A percentile compares a stretch with the other conserved stretches of the same genome.
Evolutionary conservation across 768 basidiomycete genomes (phyloP).

Genomic region (Lentinula detonsa): DNA sequence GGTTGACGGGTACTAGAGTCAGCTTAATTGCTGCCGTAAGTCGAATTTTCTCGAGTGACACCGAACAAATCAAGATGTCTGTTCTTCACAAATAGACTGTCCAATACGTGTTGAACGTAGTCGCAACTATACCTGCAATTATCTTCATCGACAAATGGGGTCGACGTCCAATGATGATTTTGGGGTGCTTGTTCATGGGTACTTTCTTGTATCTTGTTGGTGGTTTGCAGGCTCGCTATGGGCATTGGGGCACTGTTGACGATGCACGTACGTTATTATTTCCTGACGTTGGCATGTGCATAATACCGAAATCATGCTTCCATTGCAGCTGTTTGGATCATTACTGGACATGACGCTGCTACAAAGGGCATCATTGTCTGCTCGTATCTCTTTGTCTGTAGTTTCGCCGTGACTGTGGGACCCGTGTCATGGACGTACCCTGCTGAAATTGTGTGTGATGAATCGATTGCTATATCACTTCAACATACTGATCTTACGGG

Average conservation of each 20-base stretch:
- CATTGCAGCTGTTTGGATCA: conserved; percentile 37
- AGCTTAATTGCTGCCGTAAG: conserved; percentile 61
- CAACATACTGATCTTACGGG: background rate
- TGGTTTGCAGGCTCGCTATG: conserved; percentile 63
- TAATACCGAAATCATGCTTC: background rate
- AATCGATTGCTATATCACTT: background rate
- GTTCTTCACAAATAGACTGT: conserved; percentile 37
- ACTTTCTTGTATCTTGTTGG: conserved; percentile 77
- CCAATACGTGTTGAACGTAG: conserved; percentile 52
- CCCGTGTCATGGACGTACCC: conserved; percentile 73
- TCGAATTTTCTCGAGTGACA: background rate
- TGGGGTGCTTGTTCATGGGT: conserved; percentile 63
- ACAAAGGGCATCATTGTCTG: conserved; percentile 73
- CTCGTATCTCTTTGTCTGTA: conserved; percentile 73
- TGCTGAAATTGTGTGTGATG: conserved; percentile 44
- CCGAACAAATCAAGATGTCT: background rate
- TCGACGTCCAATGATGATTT: conserved; percentile 68
- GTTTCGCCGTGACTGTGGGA: conserved; percentile 72
- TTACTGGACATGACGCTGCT: conserved; percentile 43
- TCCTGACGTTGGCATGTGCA: background rate
- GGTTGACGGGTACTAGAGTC: conserved; percentile 66
- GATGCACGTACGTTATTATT: conserved; percentile 20
- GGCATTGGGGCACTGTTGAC: conserved; percentile 51
- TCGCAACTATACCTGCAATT: conserved; percentile 42
- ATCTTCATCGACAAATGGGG: conserved; percentile 76